Evolutionary conservation across 345 rosid genomes (phyloP).

Genomic region (Pelargonium nanum): DNA sequence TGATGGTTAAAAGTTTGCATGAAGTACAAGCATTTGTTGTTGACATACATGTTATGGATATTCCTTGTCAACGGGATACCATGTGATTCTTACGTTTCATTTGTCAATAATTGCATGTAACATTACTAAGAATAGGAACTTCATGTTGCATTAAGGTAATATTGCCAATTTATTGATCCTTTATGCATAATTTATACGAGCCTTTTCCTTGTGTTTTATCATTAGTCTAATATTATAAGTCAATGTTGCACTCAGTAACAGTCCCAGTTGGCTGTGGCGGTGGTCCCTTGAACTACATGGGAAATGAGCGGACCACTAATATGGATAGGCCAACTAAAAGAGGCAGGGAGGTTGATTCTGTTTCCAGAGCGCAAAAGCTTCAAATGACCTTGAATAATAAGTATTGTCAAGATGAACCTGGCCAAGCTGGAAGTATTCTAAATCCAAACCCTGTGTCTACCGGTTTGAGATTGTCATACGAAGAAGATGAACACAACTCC

Average conservation of each 20-base stretch:
- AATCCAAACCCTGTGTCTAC: conserved; percentile 57
- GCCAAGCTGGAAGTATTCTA: conserved; percentile 28
- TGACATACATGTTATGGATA: background rate
- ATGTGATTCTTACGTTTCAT: no score
- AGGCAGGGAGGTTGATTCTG: conserved; percentile 37
- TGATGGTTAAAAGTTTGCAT: no score
- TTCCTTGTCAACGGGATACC: no score
- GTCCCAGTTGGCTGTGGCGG: conserved; percentile 36
- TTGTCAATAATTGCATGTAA: no score
- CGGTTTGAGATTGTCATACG: conserved; percentile 54
- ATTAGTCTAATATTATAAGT: background rate
- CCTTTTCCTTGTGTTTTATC: conserved; percentile 1
- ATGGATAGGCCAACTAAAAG: conserved; percentile 35
- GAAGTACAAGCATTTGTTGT: no score
- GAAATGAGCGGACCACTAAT: conserved; percentile 25
- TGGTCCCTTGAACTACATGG: conserved; percentile 33
- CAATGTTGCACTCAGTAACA: conserved; percentile 14
- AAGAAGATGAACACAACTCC: conserved; percentile 67
- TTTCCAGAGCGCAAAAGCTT: conserved; percentile 29
- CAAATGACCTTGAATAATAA: conserved; percentile 33
- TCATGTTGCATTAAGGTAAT: background rate
- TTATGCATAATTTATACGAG: background rate
- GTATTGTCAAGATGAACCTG: conserved; percentile 28
- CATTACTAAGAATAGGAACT: background rate
- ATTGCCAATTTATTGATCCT: no score